Conservation (phyloP, 208 protist species). For the Trypanosomatidae sp. region DNA sequence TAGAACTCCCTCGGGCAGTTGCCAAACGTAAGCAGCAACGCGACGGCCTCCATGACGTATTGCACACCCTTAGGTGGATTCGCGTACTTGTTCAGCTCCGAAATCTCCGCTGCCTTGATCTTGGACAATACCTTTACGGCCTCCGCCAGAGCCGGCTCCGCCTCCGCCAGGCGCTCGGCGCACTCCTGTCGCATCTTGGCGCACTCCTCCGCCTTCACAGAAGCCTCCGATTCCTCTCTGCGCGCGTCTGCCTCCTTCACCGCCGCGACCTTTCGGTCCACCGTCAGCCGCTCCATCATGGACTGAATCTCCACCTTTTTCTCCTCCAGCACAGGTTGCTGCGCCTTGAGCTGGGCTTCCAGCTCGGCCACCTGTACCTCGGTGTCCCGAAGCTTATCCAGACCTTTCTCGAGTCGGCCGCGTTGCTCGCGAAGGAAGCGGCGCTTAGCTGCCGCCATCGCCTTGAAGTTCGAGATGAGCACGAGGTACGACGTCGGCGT, state of each 20-base stretch:
- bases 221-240: constrained; percentile 92
- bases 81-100: constrained; percentile 96
- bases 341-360: constrained; percentile 92
- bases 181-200: constrained; percentile 93
- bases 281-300: constrained; percentile 93
- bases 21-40: constrained; percentile 94
- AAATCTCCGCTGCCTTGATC: constrained; percentile 96
- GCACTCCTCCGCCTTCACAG: constrained; percentile 93
- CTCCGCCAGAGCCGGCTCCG: constrained; percentile 95
- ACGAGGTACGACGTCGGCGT: constrained; percentile 98
- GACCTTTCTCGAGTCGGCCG: constrained; percentile 92
- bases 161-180: constrained; percentile 93
- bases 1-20: constrained; percentile 95
- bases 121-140: constrained; percentile 93
- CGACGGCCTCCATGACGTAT: constrained; percentile 98
- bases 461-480: constrained; percentile 91
- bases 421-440: constrained; percentile 82
- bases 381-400: constrained; percentile 94
- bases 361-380: constrained; percentile 94
- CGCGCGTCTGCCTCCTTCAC: constrained; percentile 85
- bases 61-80: constrained; percentile 96
- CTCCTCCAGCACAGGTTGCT: constrained; percentile 95
- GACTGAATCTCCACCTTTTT: constrained; percentile 92
- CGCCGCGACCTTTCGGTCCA: constrained; percentile 92
- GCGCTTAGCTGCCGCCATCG: constrained; percentile 84